Evolutionary conservation across 805 yeast genomes (phyloP), one percentile per base, ranked within the genome.

Genomic region (Candida maesae): DNA sequence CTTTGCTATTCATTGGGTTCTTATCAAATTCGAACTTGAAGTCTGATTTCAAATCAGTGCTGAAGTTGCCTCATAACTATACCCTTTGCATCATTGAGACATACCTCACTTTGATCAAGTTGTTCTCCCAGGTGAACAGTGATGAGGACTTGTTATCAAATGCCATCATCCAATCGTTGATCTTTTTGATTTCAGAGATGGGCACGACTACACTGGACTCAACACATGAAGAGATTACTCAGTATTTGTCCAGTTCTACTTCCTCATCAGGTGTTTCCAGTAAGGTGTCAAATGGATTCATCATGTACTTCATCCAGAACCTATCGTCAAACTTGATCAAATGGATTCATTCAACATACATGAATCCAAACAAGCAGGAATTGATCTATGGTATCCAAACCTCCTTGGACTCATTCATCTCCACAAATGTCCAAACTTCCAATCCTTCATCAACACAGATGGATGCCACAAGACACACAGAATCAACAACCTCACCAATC

Each of bases 101-200:
- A 63, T 73, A 71, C 48, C 50, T 75, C 33, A 60, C 70, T 3
- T 52, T 73, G 50, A 59, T 70, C 26, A 68, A 74, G 52, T 56
- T 73, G 2, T 61, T 76, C 49, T 58, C 64, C 4, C 14, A 15
- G 4, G 7, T 46, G 38, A 63, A 61, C 34, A 56, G 53, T 18
- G 45, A 46, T 33, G 37, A 29, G 11, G n/a, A n/a, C n/a, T 16
- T 24, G 21, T 20, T 42, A 31, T 13, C 15, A 11, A 42, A 51
- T 18, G 45, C 49, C 12, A 53, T 55, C n/a, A 18, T 53, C 7
- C 57, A 55, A 34, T 46, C 58, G 7, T 48, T 53, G 9, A 38
- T 53, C 12, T 55, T 52, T 35, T n/a, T 43, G 19, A 30, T 44
- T 20, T 38, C 35, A 6, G 50, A 46, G 33, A 46, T 46, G 50